Evolutionary conservation across 331 rosid genomes (phyloP).

Genomic region (Saraca asoca): DNA sequence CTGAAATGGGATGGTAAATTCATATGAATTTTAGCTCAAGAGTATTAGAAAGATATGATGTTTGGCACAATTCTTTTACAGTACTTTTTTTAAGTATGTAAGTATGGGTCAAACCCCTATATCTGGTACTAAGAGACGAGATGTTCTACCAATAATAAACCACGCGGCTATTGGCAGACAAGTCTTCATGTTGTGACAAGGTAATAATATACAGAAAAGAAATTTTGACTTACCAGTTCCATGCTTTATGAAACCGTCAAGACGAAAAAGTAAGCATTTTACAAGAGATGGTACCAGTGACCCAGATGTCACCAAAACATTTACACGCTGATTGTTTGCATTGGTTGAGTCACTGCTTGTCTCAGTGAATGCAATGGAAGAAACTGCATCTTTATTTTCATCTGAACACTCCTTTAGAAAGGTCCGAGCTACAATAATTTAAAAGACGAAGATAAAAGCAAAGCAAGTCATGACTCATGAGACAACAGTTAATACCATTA

Average conservation of each 20-base stretch:
- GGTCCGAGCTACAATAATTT: constrained; percentile 55
- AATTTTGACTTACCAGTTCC: constrained; percentile 64
- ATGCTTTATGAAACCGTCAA: constrained; percentile 58
- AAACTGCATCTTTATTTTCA: constrained; percentile 43
- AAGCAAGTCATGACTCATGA: constrained; percentile 13
- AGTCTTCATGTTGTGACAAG: background rate
- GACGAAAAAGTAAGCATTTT: constrained; percentile 84
- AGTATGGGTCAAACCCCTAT: too few relatives aligned
- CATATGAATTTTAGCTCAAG: background rate
- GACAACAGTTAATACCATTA: constrained; percentile 19
- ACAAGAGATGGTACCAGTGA: constrained; percentile 90
- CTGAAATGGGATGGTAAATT: constrained; percentile 45
- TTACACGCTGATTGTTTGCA: constrained; percentile 47
- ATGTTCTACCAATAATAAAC: too few relatives aligned
- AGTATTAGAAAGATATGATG: too few relatives aligned
- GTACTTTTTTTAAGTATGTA: too few relatives aligned
- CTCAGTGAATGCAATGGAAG: constrained; percentile 48
- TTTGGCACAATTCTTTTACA: too few relatives aligned
- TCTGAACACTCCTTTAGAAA: constrained; percentile 73
- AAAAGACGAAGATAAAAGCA: constrained; percentile 25
- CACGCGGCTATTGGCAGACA: too few relatives aligned
- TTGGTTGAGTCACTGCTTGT: constrained; percentile 41
- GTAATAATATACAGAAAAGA: constrained; percentile 13
- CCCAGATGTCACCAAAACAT: constrained; percentile 91
- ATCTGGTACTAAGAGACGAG: too few relatives aligned